These are phyloP conservation scores for Cordyceps cicadae DNA, from an alignment of 2,329 filamentous ascomycete genomes.

Conservation along the genomic window DNA sequence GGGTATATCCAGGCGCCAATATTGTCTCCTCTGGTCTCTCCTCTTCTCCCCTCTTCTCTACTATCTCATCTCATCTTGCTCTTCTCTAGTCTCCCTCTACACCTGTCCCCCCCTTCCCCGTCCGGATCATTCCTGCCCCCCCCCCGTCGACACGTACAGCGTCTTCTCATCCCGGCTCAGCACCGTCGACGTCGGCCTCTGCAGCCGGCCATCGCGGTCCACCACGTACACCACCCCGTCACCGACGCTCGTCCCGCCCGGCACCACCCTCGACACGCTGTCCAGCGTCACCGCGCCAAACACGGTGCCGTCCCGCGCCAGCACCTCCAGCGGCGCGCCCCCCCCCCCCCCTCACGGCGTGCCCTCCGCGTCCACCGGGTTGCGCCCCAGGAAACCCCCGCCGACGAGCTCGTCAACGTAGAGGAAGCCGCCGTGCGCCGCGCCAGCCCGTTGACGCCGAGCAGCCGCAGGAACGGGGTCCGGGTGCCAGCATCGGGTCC, in stretches of 20 bases:
- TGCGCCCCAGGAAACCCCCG: slow-evolving; percentile 12
- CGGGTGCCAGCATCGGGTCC: slow-evolving; percentile 11
- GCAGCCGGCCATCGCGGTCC: not conserved
- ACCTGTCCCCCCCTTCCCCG: slow-evolving; percentile 3
- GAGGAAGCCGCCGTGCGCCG: slow-evolving; percentile 13
- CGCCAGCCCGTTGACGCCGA: slow-evolving; percentile 18
- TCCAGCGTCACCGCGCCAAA: slow-evolving; percentile 11
- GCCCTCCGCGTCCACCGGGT: slow-evolving; percentile 10
- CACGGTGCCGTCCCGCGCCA: slow-evolving; percentile 12
- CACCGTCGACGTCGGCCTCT: slow-evolving; percentile 11
- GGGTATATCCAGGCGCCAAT: too few species aligned
- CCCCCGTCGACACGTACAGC: slow-evolving; percentile 13
- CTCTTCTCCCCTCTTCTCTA: too few species aligned
- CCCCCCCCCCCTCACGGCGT: not conserved
- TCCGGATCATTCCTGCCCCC: slow-evolving; percentile 7
- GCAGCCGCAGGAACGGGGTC: slow-evolving; percentile 7
- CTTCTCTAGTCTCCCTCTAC: too few species aligned
- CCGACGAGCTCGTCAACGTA: slow-evolving; percentile 18
- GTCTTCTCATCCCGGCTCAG: slow-evolving; percentile 16
- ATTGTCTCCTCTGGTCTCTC: too few species aligned
- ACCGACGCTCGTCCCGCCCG: not conserved
- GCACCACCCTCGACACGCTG: slow-evolving; percentile 3
- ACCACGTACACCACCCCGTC: slow-evolving; percentile 4
- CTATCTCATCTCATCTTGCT: too few species aligned
- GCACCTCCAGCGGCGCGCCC: slow-evolving; percentile 10